A percentile compares a stretch with the other conserved stretches of the same genome.
These are phyloP conservation scores for Beauveria varroae DNA, from an alignment of 2,329 filamentous ascomycete species.

Conservation along the genomic window DNA sequence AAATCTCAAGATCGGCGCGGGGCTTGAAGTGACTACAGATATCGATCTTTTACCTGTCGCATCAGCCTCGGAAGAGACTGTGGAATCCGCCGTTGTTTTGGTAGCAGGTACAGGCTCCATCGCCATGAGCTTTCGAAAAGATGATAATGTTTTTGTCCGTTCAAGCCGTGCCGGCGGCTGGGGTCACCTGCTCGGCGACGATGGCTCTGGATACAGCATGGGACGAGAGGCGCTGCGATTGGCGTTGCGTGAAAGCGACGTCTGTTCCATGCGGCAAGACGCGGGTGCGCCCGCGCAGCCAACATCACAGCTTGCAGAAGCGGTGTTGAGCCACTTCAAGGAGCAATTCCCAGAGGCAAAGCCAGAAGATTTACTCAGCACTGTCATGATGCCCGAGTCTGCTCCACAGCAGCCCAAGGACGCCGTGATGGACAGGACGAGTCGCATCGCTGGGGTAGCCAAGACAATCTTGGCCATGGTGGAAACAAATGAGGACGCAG, in stretches of 20 bases:
- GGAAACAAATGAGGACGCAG: slow-evolving; percentile 13
- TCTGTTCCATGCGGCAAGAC: slow-evolving; percentile 11
- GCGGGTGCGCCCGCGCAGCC: not conserved
- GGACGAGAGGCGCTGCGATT: slow-evolving; percentile 28
- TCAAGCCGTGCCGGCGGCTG: slow-evolving; percentile 33
- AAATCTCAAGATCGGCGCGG: slow-evolving; percentile 15
- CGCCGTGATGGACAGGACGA: slow-evolving; percentile 10
- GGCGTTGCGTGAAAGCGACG: slow-evolving; percentile 25
- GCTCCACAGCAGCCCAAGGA: slow-evolving; percentile 2
- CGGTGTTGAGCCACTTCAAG: slow-evolving; percentile 15
- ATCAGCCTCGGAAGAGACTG: slow-evolving; percentile 13
- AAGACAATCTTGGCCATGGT: slow-evolving; percentile 15
- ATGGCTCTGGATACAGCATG: slow-evolving; percentile 34
- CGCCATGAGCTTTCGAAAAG: slow-evolving; percentile 29
- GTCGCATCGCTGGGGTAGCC: slow-evolving; percentile 17
- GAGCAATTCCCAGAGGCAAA: slow-evolving; percentile 8
- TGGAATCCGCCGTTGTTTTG: slow-evolving; percentile 25
- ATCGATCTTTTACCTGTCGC: slow-evolving; percentile 30
- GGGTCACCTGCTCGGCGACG: slow-evolving; percentile 36
- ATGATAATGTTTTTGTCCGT: slow-evolving; percentile 16
- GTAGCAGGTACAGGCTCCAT: slow-evolving; percentile 37
- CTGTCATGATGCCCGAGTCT: slow-evolving; percentile 14
- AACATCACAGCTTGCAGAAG: slow-evolving; percentile 12
- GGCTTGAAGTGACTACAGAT: slow-evolving; percentile 29
- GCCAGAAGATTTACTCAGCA: slow-evolving; percentile 16